These are phyloP conservation scores for Medicago lupulina DNA, from an alignment of 306 rosid species.

Conservation along the genomic window DNA sequence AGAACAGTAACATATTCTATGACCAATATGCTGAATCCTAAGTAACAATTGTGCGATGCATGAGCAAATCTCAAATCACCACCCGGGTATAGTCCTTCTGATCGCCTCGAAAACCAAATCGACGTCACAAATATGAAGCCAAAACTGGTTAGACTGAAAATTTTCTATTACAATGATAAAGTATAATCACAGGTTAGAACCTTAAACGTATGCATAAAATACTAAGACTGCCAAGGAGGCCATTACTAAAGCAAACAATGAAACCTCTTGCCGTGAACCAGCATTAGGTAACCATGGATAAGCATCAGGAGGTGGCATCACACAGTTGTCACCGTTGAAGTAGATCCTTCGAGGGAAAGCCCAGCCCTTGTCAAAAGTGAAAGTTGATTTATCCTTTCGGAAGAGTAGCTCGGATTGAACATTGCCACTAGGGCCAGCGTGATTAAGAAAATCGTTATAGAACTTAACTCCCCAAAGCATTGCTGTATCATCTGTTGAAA, in stretches of 20 bases:
- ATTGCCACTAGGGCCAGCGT: conserved; percentile 82
- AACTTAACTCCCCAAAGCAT: conserved; percentile 90
- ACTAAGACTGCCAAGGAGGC: conserved; percentile 51
- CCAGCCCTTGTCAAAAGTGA: conserved; percentile 89
- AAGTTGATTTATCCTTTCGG: conserved; percentile 64
- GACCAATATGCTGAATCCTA: conserved; percentile 31
- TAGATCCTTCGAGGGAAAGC: conserved; percentile 85
- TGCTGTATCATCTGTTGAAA: conserved; percentile 84
- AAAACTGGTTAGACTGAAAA: conserved; percentile 42
- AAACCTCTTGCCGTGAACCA: conserved; percentile 47
- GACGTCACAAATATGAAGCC: conserved; percentile 36
- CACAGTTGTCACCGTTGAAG: conserved; percentile 89
- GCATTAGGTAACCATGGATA: conserved; percentile 79
- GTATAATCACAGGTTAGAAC: conserved; percentile 22
- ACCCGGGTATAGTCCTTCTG: conserved; percentile 23
- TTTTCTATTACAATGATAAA: conserved; percentile 18
- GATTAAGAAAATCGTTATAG: conserved; percentile 82
- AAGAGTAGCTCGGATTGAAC: conserved; percentile 91
- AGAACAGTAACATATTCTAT: conserved; percentile 39
- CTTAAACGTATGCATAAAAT: conserved; percentile 41
- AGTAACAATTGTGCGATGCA: conserved; percentile 2
- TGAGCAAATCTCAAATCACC: conserved; percentile 16
- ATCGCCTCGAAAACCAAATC: conserved; percentile 36
- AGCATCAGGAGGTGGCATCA: conserved; percentile 90
- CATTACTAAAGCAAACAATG: conserved; percentile 53